A percentile compares a stretch with the other conserved stretches of the same genome.
Conservation (phyloP, 2,329 filamentous ascomycete genomes). For the Cytospora leucostoma region DNA sequence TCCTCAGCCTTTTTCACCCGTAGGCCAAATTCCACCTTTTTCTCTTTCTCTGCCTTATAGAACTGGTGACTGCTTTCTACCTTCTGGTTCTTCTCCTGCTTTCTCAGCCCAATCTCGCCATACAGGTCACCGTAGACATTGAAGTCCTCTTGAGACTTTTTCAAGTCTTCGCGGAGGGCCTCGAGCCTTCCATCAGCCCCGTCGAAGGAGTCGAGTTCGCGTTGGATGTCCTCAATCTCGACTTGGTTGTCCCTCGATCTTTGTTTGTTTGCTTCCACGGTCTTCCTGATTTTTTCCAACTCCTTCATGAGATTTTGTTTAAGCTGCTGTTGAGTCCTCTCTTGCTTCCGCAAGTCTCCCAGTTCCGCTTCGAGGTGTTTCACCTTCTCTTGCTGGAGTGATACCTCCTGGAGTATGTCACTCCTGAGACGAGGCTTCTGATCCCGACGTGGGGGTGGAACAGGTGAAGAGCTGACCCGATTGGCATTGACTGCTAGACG, state of each 20-base stretch:
- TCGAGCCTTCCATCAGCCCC: conserved; percentile 69
- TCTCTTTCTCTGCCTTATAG: conserved; percentile 37
- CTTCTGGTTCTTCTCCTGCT: conserved; percentile 48
- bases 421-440: conserved; percentile 74
- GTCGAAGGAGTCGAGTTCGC: conserved; percentile 66
- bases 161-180: conserved; percentile 58
- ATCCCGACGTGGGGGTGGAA: conserved; percentile 46
- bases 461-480: conserved; percentile 42
- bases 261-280: conserved; percentile 47
- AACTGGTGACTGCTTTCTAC: conserved; percentile 44
- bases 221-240: conserved; percentile 52
- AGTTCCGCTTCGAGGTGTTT: conserved; percentile 58
- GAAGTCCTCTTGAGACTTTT: conserved; percentile 48
- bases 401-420: conserved; percentile 46
- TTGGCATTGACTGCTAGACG: conserved; percentile 48
- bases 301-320: conserved; percentile 52
- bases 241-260: conserved; percentile 62
- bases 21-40: conserved; percentile 43
- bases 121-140: conserved; percentile 57
- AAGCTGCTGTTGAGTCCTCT: conserved; percentile 49
- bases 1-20: conserved; percentile 57
- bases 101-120: conserved; percentile 52
- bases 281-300: conserved; percentile 50
- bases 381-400: conserved; percentile 49
- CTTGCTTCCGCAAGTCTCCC: conserved; percentile 51